These are phyloP conservation scores for Noccaea caerulescens DNA, from an alignment of 345 rosid species.

Conservation along the genomic window DNA sequence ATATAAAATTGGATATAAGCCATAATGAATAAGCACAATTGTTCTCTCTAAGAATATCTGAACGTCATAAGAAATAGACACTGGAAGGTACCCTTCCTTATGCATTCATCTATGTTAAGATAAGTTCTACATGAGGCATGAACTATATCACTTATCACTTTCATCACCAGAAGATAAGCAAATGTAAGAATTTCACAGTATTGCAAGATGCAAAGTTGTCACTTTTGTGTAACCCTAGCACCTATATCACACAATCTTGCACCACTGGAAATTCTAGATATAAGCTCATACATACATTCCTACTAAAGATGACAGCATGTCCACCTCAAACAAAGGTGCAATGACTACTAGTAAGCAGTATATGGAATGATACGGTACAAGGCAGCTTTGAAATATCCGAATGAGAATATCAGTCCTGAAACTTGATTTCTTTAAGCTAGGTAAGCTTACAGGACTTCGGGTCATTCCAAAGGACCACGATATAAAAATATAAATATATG, in stretches of 20 bases:
- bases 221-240: slow-evolving; percentile 17
- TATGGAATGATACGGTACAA: slow-evolving; percentile 22
- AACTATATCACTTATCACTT: slow-evolving; percentile 17
- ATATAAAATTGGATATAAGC: slow-evolving; percentile 10
- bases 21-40: slow-evolving; percentile 1
- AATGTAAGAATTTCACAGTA: slow-evolving; percentile 26
- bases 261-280: slow-evolving; percentile 15
- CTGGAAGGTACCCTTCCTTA: slow-evolving; percentile 19
- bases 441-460: slow-evolving; percentile 24
- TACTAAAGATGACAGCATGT: slow-evolving; percentile 13
- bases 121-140: slow-evolving; percentile 18
- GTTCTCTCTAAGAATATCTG: not conserved
- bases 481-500: slow-evolving; percentile 17
- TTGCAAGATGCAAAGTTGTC: slow-evolving; percentile 29
- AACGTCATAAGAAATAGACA: slow-evolving; percentile 19
- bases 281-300: slow-evolving; percentile 19
- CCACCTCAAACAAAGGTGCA: slow-evolving; percentile 28
- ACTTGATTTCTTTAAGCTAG: slow-evolving; percentile 24
- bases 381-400: slow-evolving; percentile 16
- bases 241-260: slow-evolving; percentile 30
- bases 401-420: slow-evolving; percentile 18
- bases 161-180: slow-evolving; percentile 27
- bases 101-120: slow-evolving; percentile 15
- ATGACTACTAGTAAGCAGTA: slow-evolving; percentile 15
- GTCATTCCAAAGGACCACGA: slow-evolving; percentile 7